These are phyloP conservation scores for Neurospora sp. DNA, from an alignment of 495 filamentous ascomycete genomes.

Conservation along the genomic window DNA sequence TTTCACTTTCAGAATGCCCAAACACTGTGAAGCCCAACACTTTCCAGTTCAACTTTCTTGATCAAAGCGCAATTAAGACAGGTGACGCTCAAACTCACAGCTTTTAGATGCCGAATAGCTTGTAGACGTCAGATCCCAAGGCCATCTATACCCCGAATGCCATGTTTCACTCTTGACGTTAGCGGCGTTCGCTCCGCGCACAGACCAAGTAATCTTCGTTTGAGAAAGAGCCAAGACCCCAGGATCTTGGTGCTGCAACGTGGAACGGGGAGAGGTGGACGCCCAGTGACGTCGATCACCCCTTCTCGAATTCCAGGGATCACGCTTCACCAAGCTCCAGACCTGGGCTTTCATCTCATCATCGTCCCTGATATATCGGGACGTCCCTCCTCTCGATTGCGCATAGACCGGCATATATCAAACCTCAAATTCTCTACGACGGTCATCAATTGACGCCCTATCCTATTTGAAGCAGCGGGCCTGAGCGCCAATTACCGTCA, in stretches of 20 bases:
- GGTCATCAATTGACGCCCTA: neutral
- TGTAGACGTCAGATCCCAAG: neutral
- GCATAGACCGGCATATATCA: neutral
- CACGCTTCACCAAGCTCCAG: neutral
- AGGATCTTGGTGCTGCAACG: neutral
- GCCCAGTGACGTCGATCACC: constrained; percentile 8
- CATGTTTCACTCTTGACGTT: neutral
- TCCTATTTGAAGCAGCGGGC: neutral
- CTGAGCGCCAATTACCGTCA: neutral
- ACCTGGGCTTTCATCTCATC: neutral
- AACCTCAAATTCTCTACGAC: neutral
- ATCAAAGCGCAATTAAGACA: neutral
- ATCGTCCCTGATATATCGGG: neutral
- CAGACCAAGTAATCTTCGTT: neutral
- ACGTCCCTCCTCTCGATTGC: neutral
- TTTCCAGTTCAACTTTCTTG: neutral
- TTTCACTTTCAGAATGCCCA: neutral
- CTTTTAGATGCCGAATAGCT: neutral
- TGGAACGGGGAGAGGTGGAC: neutral
- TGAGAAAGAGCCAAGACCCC: neutral
- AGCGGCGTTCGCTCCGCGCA: neutral
- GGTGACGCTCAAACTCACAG: neutral
- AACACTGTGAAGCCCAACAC: neutral
- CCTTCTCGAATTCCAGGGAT: neutral
- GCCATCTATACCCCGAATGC: neutral